phyloP scores from a whole-genome alignment of 164 flowering plant genomes.

The Vitis cinerea region DNA sequence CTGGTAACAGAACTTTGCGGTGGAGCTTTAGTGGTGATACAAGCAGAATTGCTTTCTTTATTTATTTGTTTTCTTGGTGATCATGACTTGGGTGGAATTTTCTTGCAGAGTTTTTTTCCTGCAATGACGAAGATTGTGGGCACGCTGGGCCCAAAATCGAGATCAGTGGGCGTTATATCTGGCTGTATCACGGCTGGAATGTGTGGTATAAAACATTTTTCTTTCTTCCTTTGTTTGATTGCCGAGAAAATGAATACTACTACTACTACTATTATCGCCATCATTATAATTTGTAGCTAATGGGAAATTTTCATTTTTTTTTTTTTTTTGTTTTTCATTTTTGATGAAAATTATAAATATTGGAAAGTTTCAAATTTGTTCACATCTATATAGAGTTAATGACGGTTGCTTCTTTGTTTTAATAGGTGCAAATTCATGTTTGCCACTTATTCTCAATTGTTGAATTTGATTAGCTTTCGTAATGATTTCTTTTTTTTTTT shows the following conservation, averaged over 20 bases:
- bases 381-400: too few species aligned
- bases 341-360: too few species aligned
- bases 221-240: not conserved
- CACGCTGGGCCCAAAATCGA: constrained; percentile 67
- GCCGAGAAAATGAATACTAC: too few species aligned
- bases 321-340: too few species aligned
- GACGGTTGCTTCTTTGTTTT: too few species aligned
- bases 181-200: constrained; percentile 69
- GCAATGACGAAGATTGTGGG: constrained; percentile 83
- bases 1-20: too few species aligned
- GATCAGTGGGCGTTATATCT: constrained; percentile 58
- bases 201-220: constrained; percentile 52
- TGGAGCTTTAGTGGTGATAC: not conserved
- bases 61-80: not conserved
- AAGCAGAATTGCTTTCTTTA: not conserved
- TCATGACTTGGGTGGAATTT: constrained; percentile 3
- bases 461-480: not conserved
- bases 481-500: not conserved
- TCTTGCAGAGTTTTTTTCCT: constrained; percentile 55
- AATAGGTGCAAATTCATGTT: not conserved
- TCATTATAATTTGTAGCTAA: too few species aligned
- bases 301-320: too few species aligned
- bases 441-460: not conserved
- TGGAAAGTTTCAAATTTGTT: too few species aligned
- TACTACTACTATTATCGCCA: too few species aligned